These are phyloP conservation scores for Penstemon davidsonii DNA, from an alignment of 257 asterid genomes.

Conservation along the genomic window DNA sequence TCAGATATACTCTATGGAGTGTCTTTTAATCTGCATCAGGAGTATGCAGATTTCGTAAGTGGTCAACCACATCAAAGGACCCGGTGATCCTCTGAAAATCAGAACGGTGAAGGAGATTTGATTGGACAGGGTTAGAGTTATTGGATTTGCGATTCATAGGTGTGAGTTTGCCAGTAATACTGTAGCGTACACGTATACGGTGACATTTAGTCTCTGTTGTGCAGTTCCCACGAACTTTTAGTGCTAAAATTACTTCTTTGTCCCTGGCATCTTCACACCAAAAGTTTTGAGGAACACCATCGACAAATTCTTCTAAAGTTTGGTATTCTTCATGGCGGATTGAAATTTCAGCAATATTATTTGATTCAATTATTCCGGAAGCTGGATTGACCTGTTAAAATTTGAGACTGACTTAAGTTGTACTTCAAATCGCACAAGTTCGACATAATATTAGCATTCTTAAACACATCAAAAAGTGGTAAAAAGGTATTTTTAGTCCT, in stretches of 20 bases:
- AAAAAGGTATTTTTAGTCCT: no score
- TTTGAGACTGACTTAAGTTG: slow-evolving; percentile 21
- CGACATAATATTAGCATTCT: not conserved
- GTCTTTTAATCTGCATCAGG: slow-evolving; percentile 44
- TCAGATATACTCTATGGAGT: not conserved
- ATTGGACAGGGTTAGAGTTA: slow-evolving; percentile 32
- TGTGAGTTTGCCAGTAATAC: slow-evolving; percentile 61
- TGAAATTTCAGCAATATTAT: slow-evolving; percentile 67
- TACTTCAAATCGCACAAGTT: not conserved
- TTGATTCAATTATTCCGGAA: slow-evolving; percentile 70
- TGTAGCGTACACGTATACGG: slow-evolving; percentile 78
- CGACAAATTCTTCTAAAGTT: slow-evolving; percentile 86
- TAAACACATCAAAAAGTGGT: no score
- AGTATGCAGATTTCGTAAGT: slow-evolving; percentile 52
- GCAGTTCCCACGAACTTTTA: slow-evolving; percentile 62
- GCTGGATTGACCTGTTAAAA: slow-evolving; percentile 77
- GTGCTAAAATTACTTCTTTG: slow-evolving; percentile 71
- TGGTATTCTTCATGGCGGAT: slow-evolving; percentile 72
- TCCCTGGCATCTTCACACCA: slow-evolving; percentile 98
- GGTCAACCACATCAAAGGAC: slow-evolving; percentile 70
- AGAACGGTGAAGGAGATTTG: slow-evolving; percentile 72
- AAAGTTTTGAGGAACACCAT: slow-evolving; percentile 75
- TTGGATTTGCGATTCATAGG: slow-evolving; percentile 44
- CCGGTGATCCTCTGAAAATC: slow-evolving; percentile 55
- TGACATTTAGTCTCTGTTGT: slow-evolving; percentile 56